phyloP scores from a whole-genome alignment of 257 asterid genomes.

The Henckelia pumila region DNA sequence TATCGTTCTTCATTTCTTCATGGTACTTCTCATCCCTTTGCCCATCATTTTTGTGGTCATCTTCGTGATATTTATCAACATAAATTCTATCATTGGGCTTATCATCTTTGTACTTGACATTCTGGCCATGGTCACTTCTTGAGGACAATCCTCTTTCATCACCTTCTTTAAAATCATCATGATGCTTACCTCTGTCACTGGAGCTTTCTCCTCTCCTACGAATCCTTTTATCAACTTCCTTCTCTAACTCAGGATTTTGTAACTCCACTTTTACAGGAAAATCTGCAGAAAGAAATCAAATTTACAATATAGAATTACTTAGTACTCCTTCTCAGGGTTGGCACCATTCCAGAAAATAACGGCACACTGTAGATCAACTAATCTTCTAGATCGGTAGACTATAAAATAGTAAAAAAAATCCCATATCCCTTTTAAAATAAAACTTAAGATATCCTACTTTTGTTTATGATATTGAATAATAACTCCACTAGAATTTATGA shows the following conservation, averaged over 20 bases:
- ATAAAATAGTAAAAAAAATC: background rate
- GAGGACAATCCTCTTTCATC: conserved; percentile 56
- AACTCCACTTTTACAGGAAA: conserved; percentile 41
- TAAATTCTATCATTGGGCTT: conserved; percentile 54
- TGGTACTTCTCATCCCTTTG: conserved; percentile 48
- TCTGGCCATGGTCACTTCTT: conserved; percentile 68
- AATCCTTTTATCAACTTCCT: conserved; percentile 56
- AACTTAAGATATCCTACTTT: background rate
- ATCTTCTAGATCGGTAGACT: background rate
- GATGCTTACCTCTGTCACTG: conserved; percentile 57
- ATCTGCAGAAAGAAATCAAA: conserved; percentile 39
- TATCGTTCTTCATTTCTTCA: conserved; percentile 55
- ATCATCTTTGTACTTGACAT: conserved; percentile 61
- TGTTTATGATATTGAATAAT: background rate
- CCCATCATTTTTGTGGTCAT: conserved; percentile 52
- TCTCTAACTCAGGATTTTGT: conserved; percentile 54
- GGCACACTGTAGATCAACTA: conserved; percentile 1
- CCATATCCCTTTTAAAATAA: conserved; percentile 7
- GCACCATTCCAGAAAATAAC: background rate
- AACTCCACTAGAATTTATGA: conserved; percentile 10
- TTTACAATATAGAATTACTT: conserved; percentile 17
- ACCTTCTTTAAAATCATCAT: conserved; percentile 54
- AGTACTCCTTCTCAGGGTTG: background rate
- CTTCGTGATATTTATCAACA: conserved; percentile 59
- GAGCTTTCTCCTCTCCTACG: conserved; percentile 63